Conservation (phyloP, 768 basidiomycete genomes). For the Boletus speciosus region DNA sequence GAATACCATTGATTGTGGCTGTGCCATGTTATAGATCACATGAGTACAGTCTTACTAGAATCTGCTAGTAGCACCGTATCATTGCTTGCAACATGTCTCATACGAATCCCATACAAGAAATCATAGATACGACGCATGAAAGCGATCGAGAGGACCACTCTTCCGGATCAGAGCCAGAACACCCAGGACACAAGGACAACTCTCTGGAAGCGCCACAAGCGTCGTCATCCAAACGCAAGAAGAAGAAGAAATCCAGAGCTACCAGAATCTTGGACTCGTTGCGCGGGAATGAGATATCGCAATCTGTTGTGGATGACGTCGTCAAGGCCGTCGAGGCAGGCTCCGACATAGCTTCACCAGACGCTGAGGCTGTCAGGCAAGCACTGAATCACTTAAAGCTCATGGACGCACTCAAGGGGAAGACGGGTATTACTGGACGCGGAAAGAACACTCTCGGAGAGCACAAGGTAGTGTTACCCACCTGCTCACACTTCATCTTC, state of each 20-base stretch:
- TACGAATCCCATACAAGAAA: slow-evolving; percentile 40
- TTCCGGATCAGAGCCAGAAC: slow-evolving; percentile 33
- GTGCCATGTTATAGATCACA: slow-evolving; percentile 7
- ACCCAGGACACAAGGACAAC: slow-evolving; percentile 10
- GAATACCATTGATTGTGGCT: slow-evolving; percentile 13
- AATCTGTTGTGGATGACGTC: slow-evolving; percentile 63
- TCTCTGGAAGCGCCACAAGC: slow-evolving; percentile 20
- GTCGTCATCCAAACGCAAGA: slow-evolving; percentile 62
- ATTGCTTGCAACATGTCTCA: slow-evolving; percentile 26
- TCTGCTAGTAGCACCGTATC: neutral
- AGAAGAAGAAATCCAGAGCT: slow-evolving; percentile 84
- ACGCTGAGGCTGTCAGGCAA: slow-evolving; percentile 62
- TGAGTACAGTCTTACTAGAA: neutral
- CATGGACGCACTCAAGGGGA: slow-evolving; percentile 82
- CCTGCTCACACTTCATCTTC: slow-evolving; percentile 1
- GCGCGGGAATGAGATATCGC: slow-evolving; percentile 50
- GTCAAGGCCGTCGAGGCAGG: slow-evolving; percentile 53
- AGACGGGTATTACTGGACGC: slow-evolving; percentile 68
- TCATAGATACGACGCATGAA: slow-evolving; percentile 37
- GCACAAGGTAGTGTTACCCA: slow-evolving; percentile 65
- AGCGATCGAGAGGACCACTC: slow-evolving; percentile 34
- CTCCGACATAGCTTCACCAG: slow-evolving; percentile 40
- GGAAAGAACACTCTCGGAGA: slow-evolving; percentile 80
- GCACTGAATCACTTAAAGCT: slow-evolving; percentile 77
- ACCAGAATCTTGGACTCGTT: slow-evolving; percentile 49